Conservation (phyloP, 768 basidiomycete species). For the Calocera viscosa region DNA sequence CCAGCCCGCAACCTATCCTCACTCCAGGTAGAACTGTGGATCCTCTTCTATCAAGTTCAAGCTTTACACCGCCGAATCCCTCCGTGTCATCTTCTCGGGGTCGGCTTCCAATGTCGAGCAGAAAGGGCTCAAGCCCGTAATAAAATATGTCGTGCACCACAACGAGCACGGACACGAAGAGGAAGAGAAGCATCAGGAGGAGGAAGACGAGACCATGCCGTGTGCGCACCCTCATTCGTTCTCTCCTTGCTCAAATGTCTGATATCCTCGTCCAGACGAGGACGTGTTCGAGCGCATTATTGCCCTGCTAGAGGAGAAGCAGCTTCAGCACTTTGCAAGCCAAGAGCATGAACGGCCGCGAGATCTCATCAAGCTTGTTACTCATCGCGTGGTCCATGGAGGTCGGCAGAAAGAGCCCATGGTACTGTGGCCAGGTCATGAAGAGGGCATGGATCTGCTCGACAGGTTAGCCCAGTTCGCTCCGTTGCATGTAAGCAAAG, state of each 20-base stretch:
- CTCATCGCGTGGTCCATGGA: constrained; percentile 79
- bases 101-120: constrained; percentile 16
- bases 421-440: constrained; percentile 51
- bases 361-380: constrained; percentile 40
- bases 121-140: constrained; percentile 13
- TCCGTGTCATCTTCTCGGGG: constrained; percentile 17
- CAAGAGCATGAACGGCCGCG: constrained; percentile 30
- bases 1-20: not conserved
- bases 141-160: constrained; percentile 15
- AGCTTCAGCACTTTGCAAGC: constrained; percentile 23
- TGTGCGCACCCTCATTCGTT: constrained; percentile 14
- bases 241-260: no score
- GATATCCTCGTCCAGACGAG: constrained; percentile 24
- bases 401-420: constrained; percentile 65
- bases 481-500: constrained; percentile 55
- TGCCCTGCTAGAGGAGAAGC: constrained; percentile 27
- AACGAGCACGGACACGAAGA: constrained; percentile 3
- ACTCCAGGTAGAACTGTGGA: constrained; percentile 21
- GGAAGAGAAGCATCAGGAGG: constrained; percentile 13
- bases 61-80: constrained; percentile 16
- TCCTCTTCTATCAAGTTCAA: constrained; percentile 24
- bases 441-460: constrained; percentile 58
- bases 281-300: constrained; percentile 54
- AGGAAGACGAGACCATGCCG: constrained; percentile 17
- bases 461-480: constrained; percentile 53